These are phyloP conservation scores for Tremella yokohamensis DNA, from an alignment of 768 basidiomycete species.

Conservation along the genomic window DNA sequence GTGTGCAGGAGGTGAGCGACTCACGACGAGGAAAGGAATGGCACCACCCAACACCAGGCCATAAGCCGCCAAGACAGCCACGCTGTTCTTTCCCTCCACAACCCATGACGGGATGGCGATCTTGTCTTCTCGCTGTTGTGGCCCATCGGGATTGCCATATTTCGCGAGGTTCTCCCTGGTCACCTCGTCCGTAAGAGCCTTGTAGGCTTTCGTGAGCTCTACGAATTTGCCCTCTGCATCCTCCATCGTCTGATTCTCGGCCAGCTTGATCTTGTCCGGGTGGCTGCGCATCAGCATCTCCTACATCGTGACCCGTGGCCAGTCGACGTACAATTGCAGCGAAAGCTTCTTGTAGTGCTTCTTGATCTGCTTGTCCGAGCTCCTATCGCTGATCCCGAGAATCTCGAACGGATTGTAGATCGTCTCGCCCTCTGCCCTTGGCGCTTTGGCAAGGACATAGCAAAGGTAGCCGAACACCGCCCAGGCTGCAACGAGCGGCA, in stretches of 20 bases:
- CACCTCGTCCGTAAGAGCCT: conserved; percentile 91
- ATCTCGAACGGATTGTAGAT: conserved; percentile 94
- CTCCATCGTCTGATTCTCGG: conserved; percentile 78
- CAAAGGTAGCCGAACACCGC: conserved; percentile 62
- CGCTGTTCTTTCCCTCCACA: conserved; percentile 82
- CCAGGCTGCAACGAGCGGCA: conserved; percentile 71
- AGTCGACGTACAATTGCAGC: conserved; percentile 64
- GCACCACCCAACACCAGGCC: conserved; percentile 81
- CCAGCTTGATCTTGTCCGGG: conserved; percentile 88
- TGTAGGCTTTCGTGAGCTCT: conserved; percentile 94
- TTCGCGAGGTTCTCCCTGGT: conserved; percentile 84
- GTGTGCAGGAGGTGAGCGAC: no score
- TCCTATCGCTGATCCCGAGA: conserved; percentile 62
- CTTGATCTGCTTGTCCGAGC: conserved; percentile 86
- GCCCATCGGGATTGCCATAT: conserved; percentile 93
- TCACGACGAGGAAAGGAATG: conserved; percentile 77
- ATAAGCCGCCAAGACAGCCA: conserved; percentile 84
- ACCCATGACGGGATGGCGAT: conserved; percentile 94
- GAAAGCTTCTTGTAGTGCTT: conserved; percentile 91
- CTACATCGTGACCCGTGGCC: not conserved
- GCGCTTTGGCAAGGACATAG: conserved; percentile 62
- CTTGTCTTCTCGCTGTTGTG: conserved; percentile 89
- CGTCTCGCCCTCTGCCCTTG: conserved; percentile 59
- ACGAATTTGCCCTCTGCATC: conserved; percentile 82
- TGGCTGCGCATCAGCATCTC: conserved; percentile 60